Evolutionary conservation across 257 asterid species (phyloP).

Genomic region (Capsicum baccatum): DNA sequence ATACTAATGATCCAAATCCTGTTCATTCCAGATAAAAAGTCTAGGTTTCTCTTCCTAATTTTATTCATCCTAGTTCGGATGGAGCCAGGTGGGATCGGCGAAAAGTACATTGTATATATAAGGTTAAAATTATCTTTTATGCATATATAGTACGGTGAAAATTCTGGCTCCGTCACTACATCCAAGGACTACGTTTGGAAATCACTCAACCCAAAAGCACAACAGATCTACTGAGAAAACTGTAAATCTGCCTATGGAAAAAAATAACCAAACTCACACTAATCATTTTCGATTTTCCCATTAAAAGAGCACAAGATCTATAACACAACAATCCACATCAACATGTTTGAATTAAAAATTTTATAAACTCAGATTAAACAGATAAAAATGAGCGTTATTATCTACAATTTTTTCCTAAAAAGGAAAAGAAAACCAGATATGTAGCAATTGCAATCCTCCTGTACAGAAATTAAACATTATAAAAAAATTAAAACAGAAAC

Average conservation of each 20-base stretch:
- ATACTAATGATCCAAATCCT: background rate
- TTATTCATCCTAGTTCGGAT: no score
- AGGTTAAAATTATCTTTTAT: no score
- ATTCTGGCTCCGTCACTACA: no score
- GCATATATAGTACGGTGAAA: no score
- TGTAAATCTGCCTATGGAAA: background rate
- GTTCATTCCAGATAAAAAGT: background rate
- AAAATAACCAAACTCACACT: background rate
- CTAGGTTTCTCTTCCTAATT: background rate
- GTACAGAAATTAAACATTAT: background rate
- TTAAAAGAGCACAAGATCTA: constrained; percentile 8
- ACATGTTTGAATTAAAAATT: background rate
- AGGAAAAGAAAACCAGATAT: background rate
- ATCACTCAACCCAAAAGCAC: background rate
- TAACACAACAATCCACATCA: background rate
- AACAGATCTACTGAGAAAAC: background rate
- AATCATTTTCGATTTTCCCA: background rate
- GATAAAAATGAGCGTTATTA: background rate
- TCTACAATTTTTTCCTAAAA: background rate
- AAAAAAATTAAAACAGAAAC: background rate
- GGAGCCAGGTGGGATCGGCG: no score
- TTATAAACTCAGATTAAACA: background rate
- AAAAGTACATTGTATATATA: no score
- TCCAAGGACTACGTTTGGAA: background rate
- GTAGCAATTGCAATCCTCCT: background rate